Evolutionary conservation across 83 land plant genomes (phyloP), one percentile per base, ranked within the genome.

Genomic region (Isoetes engelmannii): DNA sequence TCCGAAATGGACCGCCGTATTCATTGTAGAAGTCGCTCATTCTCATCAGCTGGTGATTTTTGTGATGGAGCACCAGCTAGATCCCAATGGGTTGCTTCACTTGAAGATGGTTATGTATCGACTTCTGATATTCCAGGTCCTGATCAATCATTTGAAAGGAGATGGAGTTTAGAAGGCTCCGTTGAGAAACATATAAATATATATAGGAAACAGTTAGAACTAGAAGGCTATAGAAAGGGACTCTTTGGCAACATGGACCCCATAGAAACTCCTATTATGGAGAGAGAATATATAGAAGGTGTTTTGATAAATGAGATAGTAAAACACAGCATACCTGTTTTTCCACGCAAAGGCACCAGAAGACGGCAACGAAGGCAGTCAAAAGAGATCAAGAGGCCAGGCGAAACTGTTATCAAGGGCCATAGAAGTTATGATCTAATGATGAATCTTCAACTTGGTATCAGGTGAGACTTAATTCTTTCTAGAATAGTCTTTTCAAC

Each of bases 231-330:
- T 41, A 21, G 41, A 58, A 10, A 18, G 15, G 70, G 43, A 6
- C 13, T 51, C 10, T 12, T 45, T 5, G 54, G 47, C 12, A 17
- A 37, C 44, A 54, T 53, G 51, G 42, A 47, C 9, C 4, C 17
- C 60, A 5, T 57, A 66, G 10, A 18, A 15, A 5, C 7, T 56
- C 70, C 17, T 76, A 68, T 13, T 63, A 47, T 58, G 82, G 68
- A 37, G 79, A 48, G 87, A 61, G 85, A 84, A 41, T 86, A 86
- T 45, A 74, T 78, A 74, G 87, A 87, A 69, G 90, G 90, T 45
- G 83, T 86, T 12, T 68, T 82, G 45, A 72, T 84, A 18, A 74
- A 63, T 54, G 89, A 83, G 69, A 71, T 8, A 28, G 45, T 41
- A 7, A 67, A 57, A 46, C 61, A 48, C 58, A 6, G 7, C 42